Evolutionary conservation across 495 filamentous ascomycete genomes (phyloP).

Genomic region (Penicillium verhagenii): DNA sequence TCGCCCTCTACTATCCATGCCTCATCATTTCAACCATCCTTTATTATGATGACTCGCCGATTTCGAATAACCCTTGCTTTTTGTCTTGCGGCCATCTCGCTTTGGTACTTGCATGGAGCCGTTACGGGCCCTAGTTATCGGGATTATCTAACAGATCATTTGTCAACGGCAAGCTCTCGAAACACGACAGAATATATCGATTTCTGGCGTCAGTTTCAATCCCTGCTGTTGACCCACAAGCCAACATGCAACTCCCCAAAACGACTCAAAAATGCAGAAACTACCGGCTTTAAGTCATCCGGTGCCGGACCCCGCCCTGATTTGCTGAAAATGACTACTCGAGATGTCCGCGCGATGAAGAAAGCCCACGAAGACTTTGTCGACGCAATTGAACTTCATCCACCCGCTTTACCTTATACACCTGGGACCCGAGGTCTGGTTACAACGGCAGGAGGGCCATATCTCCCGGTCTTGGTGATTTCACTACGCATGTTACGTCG

Average conservation of each 20-base stretch:
- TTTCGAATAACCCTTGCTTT: constrained; percentile 2
- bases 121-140: not conserved
- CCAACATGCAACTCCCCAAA: constrained; percentile 12
- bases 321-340: constrained; percentile 28
- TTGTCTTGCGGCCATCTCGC: not conserved
- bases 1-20: constrained; percentile 1
- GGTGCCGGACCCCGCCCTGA: constrained; percentile 24
- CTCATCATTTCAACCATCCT: not conserved
- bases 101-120: constrained; percentile 7
- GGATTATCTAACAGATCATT: not conserved
- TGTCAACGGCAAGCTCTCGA: not conserved
- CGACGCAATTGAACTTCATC: constrained; percentile 28
- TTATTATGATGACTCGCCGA: constrained; percentile 6
- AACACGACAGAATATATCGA: constrained; percentile 7
- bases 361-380: constrained; percentile 37
- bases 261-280: constrained; percentile 4
- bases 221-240: constrained; percentile 6
- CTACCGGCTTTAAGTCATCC: constrained; percentile 7
- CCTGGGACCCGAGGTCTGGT: constrained; percentile 45
- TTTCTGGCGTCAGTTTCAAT: constrained; percentile 15
- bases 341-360: constrained; percentile 31
- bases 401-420: constrained; percentile 37
- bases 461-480: constrained; percentile 44
- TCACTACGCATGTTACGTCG: constrained; percentile 52
- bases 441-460: constrained; percentile 34